Percentiles rank a stretch among this genome's conserved stretches.
Evolutionary conservation across 768 basidiomycete genomes (phyloP).

Genomic region (Pleurotus eryngii): DNA sequence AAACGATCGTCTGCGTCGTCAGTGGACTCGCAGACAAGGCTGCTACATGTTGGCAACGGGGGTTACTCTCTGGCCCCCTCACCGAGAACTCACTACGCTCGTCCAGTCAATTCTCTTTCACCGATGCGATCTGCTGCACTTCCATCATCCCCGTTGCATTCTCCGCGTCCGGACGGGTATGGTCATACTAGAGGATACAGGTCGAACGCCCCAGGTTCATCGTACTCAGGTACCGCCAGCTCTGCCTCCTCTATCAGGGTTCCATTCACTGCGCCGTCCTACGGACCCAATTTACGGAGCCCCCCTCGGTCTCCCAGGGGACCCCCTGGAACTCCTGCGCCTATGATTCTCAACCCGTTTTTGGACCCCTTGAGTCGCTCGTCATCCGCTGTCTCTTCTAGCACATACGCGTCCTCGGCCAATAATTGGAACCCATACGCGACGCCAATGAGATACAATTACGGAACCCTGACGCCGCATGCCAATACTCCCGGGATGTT

Average conservation of each 20-base stretch:
- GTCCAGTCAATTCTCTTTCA: neutral
- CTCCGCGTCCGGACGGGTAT: neutral
- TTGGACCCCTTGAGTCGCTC: conserved; percentile 18
- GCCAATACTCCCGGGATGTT: neutral
- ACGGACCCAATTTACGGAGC: neutral
- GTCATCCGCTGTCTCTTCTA: conserved; percentile 8
- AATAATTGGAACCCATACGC: conserved; percentile 1
- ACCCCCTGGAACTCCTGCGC: conserved; percentile 6
- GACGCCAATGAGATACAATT: neutral
- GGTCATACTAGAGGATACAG: conserved; percentile 10
- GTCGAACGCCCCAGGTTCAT: conserved; percentile 10
- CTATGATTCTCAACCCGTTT: conserved; percentile 12
- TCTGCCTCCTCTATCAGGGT: neutral
- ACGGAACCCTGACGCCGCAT: neutral
- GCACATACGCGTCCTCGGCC: conserved; percentile 2
- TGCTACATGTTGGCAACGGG: neutral
- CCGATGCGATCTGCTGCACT: neutral
- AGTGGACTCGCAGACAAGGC: conserved; percentile 8
- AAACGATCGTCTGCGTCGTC: conserved; percentile 3
- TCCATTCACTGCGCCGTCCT: too few species aligned
- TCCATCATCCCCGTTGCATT: neutral
- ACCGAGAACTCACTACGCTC: neutral
- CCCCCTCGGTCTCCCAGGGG: neutral
- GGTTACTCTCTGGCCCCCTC: neutral
- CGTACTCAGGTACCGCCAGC: conserved; percentile 10